Percentiles rank a stretch among this genome's conserved stretches.
Conservation (phyloP, 2,329 filamentous ascomycete genomes). For the Colletotrichum cordylinicola region DNA sequence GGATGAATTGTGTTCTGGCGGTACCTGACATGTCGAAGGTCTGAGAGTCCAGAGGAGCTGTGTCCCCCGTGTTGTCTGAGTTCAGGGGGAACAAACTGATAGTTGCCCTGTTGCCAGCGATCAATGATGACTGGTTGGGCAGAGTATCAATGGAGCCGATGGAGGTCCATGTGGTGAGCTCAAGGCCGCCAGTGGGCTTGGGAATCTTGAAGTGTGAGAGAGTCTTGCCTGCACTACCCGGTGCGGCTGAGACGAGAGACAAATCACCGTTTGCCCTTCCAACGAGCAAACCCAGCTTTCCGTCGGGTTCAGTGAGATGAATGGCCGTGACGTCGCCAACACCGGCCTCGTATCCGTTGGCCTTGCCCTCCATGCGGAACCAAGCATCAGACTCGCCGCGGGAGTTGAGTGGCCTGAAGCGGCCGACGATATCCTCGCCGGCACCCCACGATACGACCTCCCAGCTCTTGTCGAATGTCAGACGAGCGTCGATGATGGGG, state of each 20-base stretch:
- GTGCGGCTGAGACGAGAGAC: slow-evolving; percentile 45
- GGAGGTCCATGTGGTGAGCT: slow-evolving; percentile 30
- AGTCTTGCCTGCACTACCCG: slow-evolving; percentile 33
- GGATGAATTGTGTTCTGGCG: slow-evolving; percentile 27
- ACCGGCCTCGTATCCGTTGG: slow-evolving; percentile 45
- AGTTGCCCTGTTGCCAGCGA: slow-evolving; percentile 19
- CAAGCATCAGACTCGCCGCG: slow-evolving; percentile 19
- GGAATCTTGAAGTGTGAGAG: slow-evolving; percentile 27
- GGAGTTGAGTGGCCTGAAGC: slow-evolving; percentile 37
- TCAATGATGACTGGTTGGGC: slow-evolving; percentile 5
- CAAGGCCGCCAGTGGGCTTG: slow-evolving; percentile 33
- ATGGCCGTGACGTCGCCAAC: slow-evolving; percentile 57
- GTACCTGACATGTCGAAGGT: slow-evolving; percentile 12
- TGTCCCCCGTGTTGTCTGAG: not conserved
- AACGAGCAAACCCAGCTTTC: slow-evolving; percentile 42
- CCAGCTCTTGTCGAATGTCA: slow-evolving; percentile 37
- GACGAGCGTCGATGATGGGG: slow-evolving; percentile 51
- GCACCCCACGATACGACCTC: slow-evolving; percentile 58
- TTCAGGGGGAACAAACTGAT: slow-evolving; percentile 22
- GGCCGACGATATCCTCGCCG: slow-evolving; percentile 55
- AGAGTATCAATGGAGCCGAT: slow-evolving; percentile 22
- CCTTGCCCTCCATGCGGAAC: slow-evolving; percentile 38
- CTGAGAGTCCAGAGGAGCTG: slow-evolving; percentile 5
- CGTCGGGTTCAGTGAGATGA: slow-evolving; percentile 43
- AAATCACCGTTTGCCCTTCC: slow-evolving; percentile 58